Evolutionary conservation across 495 filamentous ascomycete genomes (phyloP), one percentile per base, ranked within the genome.

Genomic region (Clohesyomyces aquaticus): DNA sequence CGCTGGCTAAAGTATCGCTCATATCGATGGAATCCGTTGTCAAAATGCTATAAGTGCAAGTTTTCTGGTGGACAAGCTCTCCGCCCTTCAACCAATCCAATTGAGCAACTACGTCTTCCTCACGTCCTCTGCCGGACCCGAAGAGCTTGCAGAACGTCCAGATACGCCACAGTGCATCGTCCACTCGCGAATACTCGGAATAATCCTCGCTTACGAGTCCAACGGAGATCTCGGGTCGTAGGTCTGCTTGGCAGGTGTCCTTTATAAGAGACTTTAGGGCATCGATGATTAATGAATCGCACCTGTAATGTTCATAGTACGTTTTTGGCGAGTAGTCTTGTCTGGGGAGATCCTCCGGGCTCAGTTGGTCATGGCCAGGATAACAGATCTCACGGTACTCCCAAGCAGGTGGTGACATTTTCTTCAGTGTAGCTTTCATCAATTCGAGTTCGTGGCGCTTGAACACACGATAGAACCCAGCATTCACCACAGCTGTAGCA

Each of bases 131-230:
- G 0, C 79, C 79, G 42, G 77, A 79, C 2, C 86, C 86, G 55
- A 89, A 89, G 42, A 88, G 81, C 16, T 81, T 82, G 70, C 86
- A 88, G 74, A 89, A 89, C 2, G 82, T 86, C 86, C 86, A 89
- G 19, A 89, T 79, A 0, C 86, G 80, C 85, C 85, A 88, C 55
- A 88, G 82, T 0, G 86, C 86, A 70, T 85, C 80, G 65, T 88
- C 82, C n/a, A 88, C 78, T 55, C 82, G 80, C 47, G 78, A 76
- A 0, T 82, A 78, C 11, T 81, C 78, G 8, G 69, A 59, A 35
- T 77, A 75, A 55, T 85, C 79, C 9, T 77, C 64, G 3, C 81
- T 83, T 0, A 81, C 73, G 14, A 88, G 77, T 1, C 83, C 85
- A 9, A 73, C 72, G 4, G 83, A 77, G 0, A 85, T 87, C 28